Percentiles rank a stretch among this genome's conserved stretches.
Evolutionary conservation across 345 rosid species (phyloP).

Genomic region (Mercurialis annua): DNA sequence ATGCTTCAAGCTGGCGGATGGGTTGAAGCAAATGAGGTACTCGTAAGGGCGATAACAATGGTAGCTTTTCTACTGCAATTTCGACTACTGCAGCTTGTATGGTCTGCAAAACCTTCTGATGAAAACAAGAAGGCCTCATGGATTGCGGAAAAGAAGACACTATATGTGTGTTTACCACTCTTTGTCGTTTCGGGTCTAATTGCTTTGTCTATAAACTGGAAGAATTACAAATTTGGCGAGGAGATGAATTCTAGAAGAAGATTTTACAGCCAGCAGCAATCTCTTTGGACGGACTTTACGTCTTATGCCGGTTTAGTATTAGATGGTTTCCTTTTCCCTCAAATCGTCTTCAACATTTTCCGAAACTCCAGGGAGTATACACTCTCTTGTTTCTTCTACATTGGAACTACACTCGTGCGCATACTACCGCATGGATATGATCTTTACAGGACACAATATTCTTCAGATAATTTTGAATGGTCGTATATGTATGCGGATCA

Average conservation of each 20-base stretch:
- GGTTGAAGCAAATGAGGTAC: slow-evolving; percentile 25
- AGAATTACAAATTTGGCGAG: background rate
- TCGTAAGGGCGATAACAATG: slow-evolving; percentile 24
- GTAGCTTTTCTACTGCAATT: slow-evolving; percentile 21
- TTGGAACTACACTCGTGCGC: slow-evolving; percentile 23
- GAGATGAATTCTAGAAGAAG: background rate
- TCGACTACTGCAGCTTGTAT: slow-evolving; percentile 26
- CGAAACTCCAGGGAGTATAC: slow-evolving; percentile 8
- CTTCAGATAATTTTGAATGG: slow-evolving; percentile 9
- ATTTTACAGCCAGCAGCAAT: background rate
- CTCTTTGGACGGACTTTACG: slow-evolving; percentile 17
- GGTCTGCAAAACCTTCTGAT: slow-evolving; percentile 12
- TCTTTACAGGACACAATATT: slow-evolving; percentile 17
- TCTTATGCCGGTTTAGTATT: slow-evolving; percentile 26
- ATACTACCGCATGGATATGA: slow-evolving; percentile 26
- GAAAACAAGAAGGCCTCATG: slow-evolving; percentile 19
- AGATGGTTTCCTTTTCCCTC: slow-evolving; percentile 31
- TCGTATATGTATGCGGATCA: slow-evolving; percentile 45
- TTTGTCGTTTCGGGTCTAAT: slow-evolving; percentile 18
- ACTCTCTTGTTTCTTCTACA: slow-evolving; percentile 24
- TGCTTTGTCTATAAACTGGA: slow-evolving; percentile 17
- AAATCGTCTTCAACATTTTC: slow-evolving; percentile 31
- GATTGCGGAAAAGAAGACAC: slow-evolving; percentile 27
- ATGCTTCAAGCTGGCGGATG: background rate
- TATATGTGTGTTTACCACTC: slow-evolving; percentile 13